Percentiles rank a stretch among this genome's conserved stretches.
Evolutionary conservation across 2,329 filamentous ascomycete species (phyloP).

Genomic region (Emergomyces africanus): DNA sequence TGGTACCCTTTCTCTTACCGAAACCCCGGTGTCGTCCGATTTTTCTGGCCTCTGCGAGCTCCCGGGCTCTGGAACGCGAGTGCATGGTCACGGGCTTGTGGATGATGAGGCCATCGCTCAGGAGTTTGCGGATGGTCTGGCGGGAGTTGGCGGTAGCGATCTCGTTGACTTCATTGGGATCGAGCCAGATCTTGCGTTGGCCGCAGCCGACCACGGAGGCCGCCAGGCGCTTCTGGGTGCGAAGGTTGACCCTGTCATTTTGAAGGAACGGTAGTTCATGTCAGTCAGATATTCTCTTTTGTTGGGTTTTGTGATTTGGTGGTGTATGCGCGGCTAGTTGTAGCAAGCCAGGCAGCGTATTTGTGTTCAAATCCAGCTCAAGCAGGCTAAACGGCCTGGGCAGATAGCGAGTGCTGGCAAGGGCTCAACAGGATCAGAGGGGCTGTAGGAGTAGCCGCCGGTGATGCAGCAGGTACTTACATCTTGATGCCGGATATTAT

Average conservation of each 20-base stretch:
- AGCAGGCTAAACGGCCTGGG: background rate
- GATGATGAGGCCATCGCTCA: slow-evolving; percentile 99
- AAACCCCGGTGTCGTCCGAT: slow-evolving; percentile 97
- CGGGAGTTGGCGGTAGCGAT: slow-evolving; percentile 99
- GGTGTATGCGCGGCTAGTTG: slow-evolving; percentile 17
- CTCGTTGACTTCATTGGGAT: slow-evolving; percentile 98
- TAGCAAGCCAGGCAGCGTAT: background rate
- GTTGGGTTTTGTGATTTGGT: slow-evolving; percentile 25
- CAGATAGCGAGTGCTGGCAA: background rate
- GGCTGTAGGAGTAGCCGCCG: background rate
- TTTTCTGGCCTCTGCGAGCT: slow-evolving; percentile 85
- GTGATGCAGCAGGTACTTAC: slow-evolving; percentile 9
- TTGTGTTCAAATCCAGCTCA: background rate
- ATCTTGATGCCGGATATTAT: slow-evolving; percentile 13
- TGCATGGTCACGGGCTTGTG: slow-evolving; percentile 99
- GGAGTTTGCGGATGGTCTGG: slow-evolving; percentile 99
- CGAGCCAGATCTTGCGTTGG: slow-evolving; percentile 99
- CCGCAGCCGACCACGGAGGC: slow-evolving; percentile 97
- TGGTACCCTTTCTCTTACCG: slow-evolving; percentile 99
- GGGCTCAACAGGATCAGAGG: background rate
- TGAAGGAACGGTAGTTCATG: slow-evolving; percentile 11
- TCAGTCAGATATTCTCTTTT: slow-evolving; percentile 11
- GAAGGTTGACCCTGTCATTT: slow-evolving; percentile 83
- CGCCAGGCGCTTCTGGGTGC: slow-evolving; percentile 99
- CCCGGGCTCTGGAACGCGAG: slow-evolving; percentile 91